Percentiles rank a stretch among this genome's conserved stretches.
phyloP scores from a whole-genome alignment of 106 monocot species.

The Alisma plantagoaquatica region DNA sequence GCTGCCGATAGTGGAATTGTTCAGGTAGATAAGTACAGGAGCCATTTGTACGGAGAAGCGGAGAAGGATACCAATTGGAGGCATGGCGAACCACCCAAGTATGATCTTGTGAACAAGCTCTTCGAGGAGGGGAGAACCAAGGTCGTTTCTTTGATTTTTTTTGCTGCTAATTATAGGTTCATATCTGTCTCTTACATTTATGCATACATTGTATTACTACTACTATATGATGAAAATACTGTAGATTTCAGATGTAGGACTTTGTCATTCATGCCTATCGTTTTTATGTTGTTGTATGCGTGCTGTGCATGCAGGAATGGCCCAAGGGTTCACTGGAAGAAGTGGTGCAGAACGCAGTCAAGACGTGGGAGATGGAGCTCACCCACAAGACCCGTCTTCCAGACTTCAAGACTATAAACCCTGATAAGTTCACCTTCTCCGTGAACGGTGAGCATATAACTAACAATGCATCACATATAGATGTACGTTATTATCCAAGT shows the following conservation, averaged over 20 bases:
- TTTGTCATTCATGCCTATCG: not conserved
- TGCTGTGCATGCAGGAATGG: slow-evolving; percentile 33
- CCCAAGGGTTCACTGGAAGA: slow-evolving; percentile 60
- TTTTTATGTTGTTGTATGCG: not conserved
- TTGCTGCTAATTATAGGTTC: slow-evolving; percentile 10
- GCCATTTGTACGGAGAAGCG: slow-evolving; percentile 28
- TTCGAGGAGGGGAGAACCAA: slow-evolving; percentile 45
- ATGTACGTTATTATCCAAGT: no score
- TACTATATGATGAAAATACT: no score
- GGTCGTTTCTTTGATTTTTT: no score
- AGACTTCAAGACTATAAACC: slow-evolving; percentile 72
- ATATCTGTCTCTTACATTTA: not conserved
- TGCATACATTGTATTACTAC: not conserved
- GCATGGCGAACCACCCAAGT: slow-evolving; percentile 31
- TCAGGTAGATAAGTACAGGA: slow-evolving; percentile 30
- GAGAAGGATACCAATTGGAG: slow-evolving; percentile 47
- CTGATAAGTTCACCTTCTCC: slow-evolving; percentile 32
- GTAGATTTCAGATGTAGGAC: no score
- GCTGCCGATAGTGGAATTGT: not conserved
- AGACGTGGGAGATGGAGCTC: slow-evolving; percentile 87
- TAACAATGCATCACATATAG: no score
- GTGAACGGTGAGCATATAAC: slow-evolving; percentile 64
- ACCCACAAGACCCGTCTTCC: slow-evolving; percentile 47
- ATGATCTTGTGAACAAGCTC: slow-evolving; percentile 48
- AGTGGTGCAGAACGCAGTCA: slow-evolving; percentile 66